Evolutionary conservation across 805 yeast species (phyloP), one percentile per base, ranked within the genome.

Genomic region (Tetrapisispora iriomotensis): DNA sequence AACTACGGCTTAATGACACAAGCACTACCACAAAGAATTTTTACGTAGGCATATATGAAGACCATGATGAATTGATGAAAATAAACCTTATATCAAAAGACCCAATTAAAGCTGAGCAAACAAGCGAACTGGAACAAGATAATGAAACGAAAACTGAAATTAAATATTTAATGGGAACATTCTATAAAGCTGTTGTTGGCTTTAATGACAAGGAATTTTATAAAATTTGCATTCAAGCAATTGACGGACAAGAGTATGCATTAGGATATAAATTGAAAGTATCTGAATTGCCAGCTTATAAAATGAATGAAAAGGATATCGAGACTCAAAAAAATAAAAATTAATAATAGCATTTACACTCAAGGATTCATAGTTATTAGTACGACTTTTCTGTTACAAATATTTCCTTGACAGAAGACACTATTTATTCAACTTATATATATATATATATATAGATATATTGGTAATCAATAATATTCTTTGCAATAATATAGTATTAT

Each of bases 31-130:
- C 61, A n/a, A 45, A 56, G 38, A 62, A 59, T 36, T 58, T 59
- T 36, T 59, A 59, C 43, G 64, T 59, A 20, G 64, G 64, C 4
- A 61, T 59, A 9, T 59, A 57, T 38, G 64, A 59, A 32, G 53
- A 49, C 23, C 45, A 47, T 20, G 61, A 57, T 30, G 47, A 40
- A 21, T 7, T 39, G 22, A 3, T 32, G 6, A 38, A 38, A 27
- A 36, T 38, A 3, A 33, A 27, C 14, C 17, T 37, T 10, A 30
- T 10, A 19, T 14, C 28, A 8, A 21, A 3, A 7, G 27, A 14
- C 9, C n/a, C 36, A 33, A n/a, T 14, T 8, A 43, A 34, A 1
- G 44, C 35, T 6, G 53, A 44, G 14, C 42, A 38, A 14, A 43
- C 29, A 14, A 41, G 34, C n/a, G 45, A 33, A 19, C 28, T n/a